Evolutionary conservation across 345 rosid genomes (phyloP), one percentile per base, ranked within the genome.

Genomic region (Cardiospermum halicacabum): DNA sequence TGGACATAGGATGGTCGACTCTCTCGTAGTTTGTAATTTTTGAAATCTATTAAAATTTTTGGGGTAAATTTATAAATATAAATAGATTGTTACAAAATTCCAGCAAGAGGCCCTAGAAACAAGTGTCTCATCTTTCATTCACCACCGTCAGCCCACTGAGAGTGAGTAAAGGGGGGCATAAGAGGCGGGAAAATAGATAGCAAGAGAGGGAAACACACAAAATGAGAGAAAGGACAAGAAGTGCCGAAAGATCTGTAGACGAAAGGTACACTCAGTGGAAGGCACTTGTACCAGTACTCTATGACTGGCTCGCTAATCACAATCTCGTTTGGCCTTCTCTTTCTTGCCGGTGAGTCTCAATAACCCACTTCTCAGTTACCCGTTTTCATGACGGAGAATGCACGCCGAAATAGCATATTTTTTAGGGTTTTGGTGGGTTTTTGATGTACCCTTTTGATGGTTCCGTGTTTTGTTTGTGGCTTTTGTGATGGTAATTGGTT

Each of bases 281-380:
- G 69, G 32, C 79, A 12, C 56, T 77, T 56, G 73, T 80, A 5
- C 84, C 84, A 9, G 77, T 77, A 28, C 81, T 80, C 53, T 80
- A 80, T 69, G 84, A 80, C 40, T 76, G 81, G 77, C 69, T 76
- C 24, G 75, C 77, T 47, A 74, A 74, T 16, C 81, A 80, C 71
- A 72, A 77, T 60, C 84, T 77, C 62, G 64, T 74, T 60, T 80
- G 84, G 81, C 84, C 81, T 7, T 80, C 81, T 32, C 84, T 66
- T 27, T 85, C 90, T 58, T 84, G 87, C 76, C 76, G 89, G 86
- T 82, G 51, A 60, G 56, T 37, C 58, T 15, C 21, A 28, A 42
- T 12, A 12, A 4, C 11, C 64, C 13, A 16, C 27, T 42, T 22
- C 36, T 0, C n/a, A n/a, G n/a, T n/a, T n/a, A n/a, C n/a, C n/a